These are phyloP conservation scores for Boletus mariae DNA, from an alignment of 1,284 basidiomycete species.

Conservation along the genomic window DNA sequence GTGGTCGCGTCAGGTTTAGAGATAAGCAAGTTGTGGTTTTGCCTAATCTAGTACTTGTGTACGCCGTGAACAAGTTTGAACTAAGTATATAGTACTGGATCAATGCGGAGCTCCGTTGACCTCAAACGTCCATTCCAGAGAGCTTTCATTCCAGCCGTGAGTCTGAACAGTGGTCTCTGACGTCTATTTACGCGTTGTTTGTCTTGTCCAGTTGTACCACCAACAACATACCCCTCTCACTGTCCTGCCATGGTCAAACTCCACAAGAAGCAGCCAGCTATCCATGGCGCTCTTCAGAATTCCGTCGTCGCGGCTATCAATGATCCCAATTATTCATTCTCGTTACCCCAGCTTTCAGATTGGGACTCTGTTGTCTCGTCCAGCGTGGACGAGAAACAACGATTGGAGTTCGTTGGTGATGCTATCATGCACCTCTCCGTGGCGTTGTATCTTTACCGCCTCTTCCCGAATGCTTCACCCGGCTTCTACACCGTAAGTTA, in stretches of 20 bases:
- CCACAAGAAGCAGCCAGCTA: slow-evolving; percentile 13
- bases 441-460: slow-evolving; percentile 28
- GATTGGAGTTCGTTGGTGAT: slow-evolving; percentile 31
- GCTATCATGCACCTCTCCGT: slow-evolving; percentile 32
- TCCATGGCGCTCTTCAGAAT: slow-evolving; percentile 23
- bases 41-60: slow-evolving; percentile 1
- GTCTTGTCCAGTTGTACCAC: neutral
- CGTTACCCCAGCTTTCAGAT: slow-evolving; percentile 28
- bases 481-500: slow-evolving; percentile 29
- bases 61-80: too few species aligned
- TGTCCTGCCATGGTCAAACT: slow-evolving; percentile 17
- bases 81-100: too few species aligned
- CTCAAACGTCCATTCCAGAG: neutral
- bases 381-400: slow-evolving; percentile 27
- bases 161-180: neutral
- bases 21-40: neutral
- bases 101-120: too few species aligned
- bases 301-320: slow-evolving; percentile 27
- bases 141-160: neutral
- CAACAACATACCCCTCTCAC: neutral
- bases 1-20: neutral
- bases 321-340: slow-evolving; percentile 26
- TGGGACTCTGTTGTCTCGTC: slow-evolving; percentile 32
- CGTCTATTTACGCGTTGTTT: neutral
- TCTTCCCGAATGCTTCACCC: slow-evolving; percentile 28